phyloP scores from a whole-genome alignment of 495 filamentous ascomycete genomes.

The Parathielavia hyrcaniae region DNA sequence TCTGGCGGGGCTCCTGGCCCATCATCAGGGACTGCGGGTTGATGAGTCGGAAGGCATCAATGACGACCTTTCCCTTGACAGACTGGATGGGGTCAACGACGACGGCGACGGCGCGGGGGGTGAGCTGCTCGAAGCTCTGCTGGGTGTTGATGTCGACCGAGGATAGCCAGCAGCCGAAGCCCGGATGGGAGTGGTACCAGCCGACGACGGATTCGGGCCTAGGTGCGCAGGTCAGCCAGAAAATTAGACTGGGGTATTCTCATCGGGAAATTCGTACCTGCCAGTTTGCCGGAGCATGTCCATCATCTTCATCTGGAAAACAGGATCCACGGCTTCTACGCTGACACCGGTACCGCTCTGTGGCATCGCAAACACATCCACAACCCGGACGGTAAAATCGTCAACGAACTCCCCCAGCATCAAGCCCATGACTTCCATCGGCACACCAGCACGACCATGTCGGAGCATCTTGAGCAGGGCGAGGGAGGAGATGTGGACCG shows the following conservation, averaged over 20 bases:
- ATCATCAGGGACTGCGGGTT: slow-evolving; percentile 98
- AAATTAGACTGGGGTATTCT: too few species aligned
- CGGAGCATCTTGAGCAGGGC: slow-evolving; percentile 97
- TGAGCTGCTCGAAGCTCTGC: slow-evolving; percentile 97
- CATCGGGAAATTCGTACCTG: slow-evolving; percentile 55
- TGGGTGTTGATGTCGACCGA: slow-evolving; percentile 99
- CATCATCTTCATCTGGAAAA: slow-evolving; percentile 99
- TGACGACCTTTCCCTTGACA: slow-evolving; percentile 98
- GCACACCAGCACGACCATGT: slow-evolving; percentile 93
- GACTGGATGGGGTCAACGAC: slow-evolving; percentile 98
- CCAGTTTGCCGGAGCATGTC: slow-evolving; percentile 97
- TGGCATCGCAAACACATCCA: slow-evolving; percentile 99
- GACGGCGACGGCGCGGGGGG: slow-evolving; percentile 89
- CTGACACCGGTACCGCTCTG: slow-evolving; percentile 97
- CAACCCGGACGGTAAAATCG: slow-evolving; percentile 95
- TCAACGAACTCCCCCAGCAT: slow-evolving; percentile 99
- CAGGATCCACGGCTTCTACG: slow-evolving; percentile 95
- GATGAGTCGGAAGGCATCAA: slow-evolving; percentile 97
- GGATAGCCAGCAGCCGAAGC: slow-evolving; percentile 98
- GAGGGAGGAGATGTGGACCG: slow-evolving; percentile 96
- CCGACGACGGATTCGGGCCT: slow-evolving; percentile 96
- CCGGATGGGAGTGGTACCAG: slow-evolving; percentile 99
- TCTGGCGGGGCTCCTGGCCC: slow-evolving; percentile 96
- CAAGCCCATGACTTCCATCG: slow-evolving; percentile 99
- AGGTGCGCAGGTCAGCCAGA: slow-evolving; percentile 15